Evolutionary conservation across 352 stramenopile species (phyloP).

Genomic region (Peronospora tabacina): DNA sequence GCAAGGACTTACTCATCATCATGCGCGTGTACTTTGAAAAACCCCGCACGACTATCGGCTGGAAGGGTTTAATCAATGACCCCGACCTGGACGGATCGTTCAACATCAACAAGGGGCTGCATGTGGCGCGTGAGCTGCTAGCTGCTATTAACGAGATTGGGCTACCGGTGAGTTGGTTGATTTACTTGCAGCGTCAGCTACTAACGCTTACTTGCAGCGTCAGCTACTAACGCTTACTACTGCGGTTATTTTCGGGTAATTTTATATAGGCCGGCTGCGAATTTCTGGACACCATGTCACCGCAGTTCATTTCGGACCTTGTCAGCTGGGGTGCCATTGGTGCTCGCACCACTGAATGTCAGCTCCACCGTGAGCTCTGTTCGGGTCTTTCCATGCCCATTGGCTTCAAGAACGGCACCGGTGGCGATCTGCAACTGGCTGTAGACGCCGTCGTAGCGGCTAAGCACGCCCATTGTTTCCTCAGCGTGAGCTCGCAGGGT

Average conservation of each 20-base stretch:
- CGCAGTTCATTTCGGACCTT: conserved; percentile 86
- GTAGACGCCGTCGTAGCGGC: conserved; percentile 80
- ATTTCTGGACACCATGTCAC: conserved; percentile 88
- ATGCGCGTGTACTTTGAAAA: conserved; percentile 92
- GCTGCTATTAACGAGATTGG: conserved; percentile 83
- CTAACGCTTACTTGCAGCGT: background rate
- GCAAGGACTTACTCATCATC: conserved; percentile 80
- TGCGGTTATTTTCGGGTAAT: conserved; percentile 1
- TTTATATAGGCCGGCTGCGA: conserved; percentile 52
- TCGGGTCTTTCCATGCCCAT: conserved; percentile 86
- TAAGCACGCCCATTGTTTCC: conserved; percentile 81
- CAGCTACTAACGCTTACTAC: background rate
- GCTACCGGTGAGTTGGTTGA: conserved; percentile 33
- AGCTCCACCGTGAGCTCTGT: conserved; percentile 85
- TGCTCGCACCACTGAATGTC: conserved; percentile 85
- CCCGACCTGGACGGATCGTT: conserved; percentile 85
- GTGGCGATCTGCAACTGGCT: conserved; percentile 77
- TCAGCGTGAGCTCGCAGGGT: conserved; percentile 82
- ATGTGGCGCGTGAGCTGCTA: conserved; percentile 73
- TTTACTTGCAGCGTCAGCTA: background rate
- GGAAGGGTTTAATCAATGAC: conserved; percentile 89
- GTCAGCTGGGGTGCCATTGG: conserved; percentile 88
- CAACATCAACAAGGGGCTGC: conserved; percentile 89
- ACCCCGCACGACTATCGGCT: conserved; percentile 83
- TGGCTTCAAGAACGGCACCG: conserved; percentile 89